Evolutionary conservation across 2,329 filamentous ascomycete species (phyloP).

Genomic region (Myrmaecium sp.): DNA sequence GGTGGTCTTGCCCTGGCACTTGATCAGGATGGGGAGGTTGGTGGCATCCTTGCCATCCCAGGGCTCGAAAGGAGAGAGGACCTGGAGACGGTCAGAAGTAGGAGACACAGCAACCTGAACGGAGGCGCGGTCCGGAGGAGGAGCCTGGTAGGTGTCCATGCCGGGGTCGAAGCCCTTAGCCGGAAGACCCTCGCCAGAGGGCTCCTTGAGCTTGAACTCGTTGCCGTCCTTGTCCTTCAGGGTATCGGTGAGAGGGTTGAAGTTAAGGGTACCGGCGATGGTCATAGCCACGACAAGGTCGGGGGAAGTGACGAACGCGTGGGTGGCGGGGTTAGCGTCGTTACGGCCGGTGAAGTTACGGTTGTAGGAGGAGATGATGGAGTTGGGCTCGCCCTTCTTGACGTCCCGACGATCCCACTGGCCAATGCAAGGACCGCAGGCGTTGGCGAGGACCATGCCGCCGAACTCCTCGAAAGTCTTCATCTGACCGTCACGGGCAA

Average conservation of each 20-base stretch:
- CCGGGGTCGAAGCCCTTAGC: conserved; percentile 73
- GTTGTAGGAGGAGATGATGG: conserved; percentile 98
- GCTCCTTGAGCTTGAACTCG: conserved; percentile 74
- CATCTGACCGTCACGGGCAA: conserved; percentile 77
- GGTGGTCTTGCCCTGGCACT: conserved; percentile 89
- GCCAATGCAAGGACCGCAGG: conserved; percentile 53
- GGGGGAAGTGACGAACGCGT: conserved; percentile 83
- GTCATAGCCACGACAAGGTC: conserved; percentile 78
- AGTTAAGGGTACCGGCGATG: conserved; percentile 69
- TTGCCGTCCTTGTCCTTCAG: conserved; percentile 94
- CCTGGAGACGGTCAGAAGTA: conserved; percentile 81
- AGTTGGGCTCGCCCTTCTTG: conserved; percentile 90
- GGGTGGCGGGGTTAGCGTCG: conserved; percentile 85
- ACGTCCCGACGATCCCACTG: conserved; percentile 93
- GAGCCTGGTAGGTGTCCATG: conserved; percentile 88
- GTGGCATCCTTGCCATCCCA: conserved; percentile 87
- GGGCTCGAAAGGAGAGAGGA: conserved; percentile 66
- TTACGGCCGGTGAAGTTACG: conserved; percentile 99
- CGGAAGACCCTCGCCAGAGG: conserved; percentile 69
- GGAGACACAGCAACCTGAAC: conserved; percentile 75
- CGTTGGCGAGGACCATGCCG: conserved; percentile 86
- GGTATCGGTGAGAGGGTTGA: conserved; percentile 87
- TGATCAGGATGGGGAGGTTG: conserved; percentile 85
- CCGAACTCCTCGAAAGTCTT: conserved; percentile 94
- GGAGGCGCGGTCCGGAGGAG: conserved; percentile 57